Evolutionary conservation across 768 basidiomycete genomes (phyloP), one percentile per base, ranked within the genome.

Genomic region (Lactarius psammicola): DNA sequence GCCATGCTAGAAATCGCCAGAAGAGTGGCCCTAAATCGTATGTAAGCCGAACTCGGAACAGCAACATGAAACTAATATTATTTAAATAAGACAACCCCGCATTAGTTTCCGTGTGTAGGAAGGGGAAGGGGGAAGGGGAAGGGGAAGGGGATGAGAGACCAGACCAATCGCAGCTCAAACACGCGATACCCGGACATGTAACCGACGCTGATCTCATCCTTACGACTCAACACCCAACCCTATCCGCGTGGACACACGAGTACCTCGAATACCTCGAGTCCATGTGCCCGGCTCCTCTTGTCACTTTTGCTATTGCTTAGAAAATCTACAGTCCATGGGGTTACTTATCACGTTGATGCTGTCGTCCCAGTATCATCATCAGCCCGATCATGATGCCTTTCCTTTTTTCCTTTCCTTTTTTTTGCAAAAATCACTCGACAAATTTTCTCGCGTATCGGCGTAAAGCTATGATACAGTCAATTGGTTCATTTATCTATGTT

Each of bases 11-110:
- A 57, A 38, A 26, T 30, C 30, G 56, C n/a, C 34, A 23, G 20
- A 26, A 57, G 36, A 38, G 56, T 38, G 46, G 44, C 20, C 44
- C 26, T 46, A 33, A 42, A 57, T 11, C 1, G 49, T 58, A 58
- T 31, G 63, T 64, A 53, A 64, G 57, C 63, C n/a, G 56, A 23
- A 33, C 53, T 55, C 31, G 53, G 31, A 55, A 49, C 46, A 55
- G 53, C 11, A 55, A 55, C 31, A 10, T 55, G 53, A 55, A 30
- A 30, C 31, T 55, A 31, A 55, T 55, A 30, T 18, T 55, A 30
- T 55, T 55, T 55, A 31, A 55, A 55, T 31, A 3, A 15, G 23
- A 49, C 46, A 49, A 49, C 46, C 46, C 46, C 46, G n/a, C 46
- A 49, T 49, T 26, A 4, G 46, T 49, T 49, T 49, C 46, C 46